Base-by-base conservation (phyloP, 1,284 basidiomycete species). In the Cutaneotrichosporon sp. region DNA sequence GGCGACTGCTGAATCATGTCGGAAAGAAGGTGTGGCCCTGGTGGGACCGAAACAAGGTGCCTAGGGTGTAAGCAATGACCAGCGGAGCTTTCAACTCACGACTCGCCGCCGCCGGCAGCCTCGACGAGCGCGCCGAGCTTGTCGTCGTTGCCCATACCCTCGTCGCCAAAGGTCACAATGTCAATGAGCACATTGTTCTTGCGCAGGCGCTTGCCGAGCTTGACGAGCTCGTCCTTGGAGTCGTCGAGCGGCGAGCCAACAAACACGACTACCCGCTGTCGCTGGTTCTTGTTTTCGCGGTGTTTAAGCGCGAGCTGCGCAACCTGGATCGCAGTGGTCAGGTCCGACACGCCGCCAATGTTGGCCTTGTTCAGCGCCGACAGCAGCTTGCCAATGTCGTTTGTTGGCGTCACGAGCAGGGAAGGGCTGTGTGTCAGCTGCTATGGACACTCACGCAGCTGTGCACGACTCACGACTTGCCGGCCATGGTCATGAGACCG, bases 121-220 rank as follows among this genome's bases (percentile, higher is more conserved):
- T 77, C 73, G n/a, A 77, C 64, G 52, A 77, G 67, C 23, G 65
- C 70, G 17, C 54, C 52, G 51, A 77, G 51, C 59, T 74, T 70
- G 36, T 69, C 71, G 57, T 77, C 75, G 41, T 70, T 69, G 45
- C 63, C 69, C 64, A 70, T 68, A 5, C 72, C 71, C 51, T 75
- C 75, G 17, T 78, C 75, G 8, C 80, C 80, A 66, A 82, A 97
- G 15, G 83, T 84, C 37, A 97, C 79, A 54, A 98, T 80, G 75
- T 99, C 94, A 13, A 98, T 83, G 0, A 92, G 88, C 38, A 99
- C 91, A 67, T 97, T 98, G 76, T 97, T 98, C 85, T 99, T 99
- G 80, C 97, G 96, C 63, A 99, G 80, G 75, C 91, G 94, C 80
- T 94, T 97, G 20, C 92, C 94, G 15, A 99, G 82, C 73, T 84